phyloP scores from a whole-genome alignment of 192 early-diverging fungal genomes.

The Podila epicladia region DNA sequence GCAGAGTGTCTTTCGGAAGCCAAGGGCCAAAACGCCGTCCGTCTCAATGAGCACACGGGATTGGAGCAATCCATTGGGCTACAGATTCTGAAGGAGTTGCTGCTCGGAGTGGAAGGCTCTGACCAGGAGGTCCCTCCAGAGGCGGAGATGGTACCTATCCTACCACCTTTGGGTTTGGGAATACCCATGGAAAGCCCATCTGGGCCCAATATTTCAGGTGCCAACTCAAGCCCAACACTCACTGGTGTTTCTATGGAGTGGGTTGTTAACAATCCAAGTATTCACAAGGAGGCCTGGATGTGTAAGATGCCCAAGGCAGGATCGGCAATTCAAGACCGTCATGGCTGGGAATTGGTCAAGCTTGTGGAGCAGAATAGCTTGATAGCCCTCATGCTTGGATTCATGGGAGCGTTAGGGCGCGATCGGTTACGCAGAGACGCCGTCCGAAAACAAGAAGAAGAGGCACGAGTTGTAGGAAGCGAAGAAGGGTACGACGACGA shows the following conservation, averaged over 20 bases:
- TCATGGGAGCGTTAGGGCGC: slow-evolving; percentile 50
- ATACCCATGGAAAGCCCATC: background rate
- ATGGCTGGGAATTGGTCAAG: slow-evolving; percentile 60
- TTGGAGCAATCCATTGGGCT: slow-evolving; percentile 58
- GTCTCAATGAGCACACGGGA: slow-evolving; percentile 46
- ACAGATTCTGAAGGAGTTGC: slow-evolving; percentile 57
- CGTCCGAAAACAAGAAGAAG: slow-evolving; percentile 16
- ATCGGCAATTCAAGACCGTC: slow-evolving; percentile 24
- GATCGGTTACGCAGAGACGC: slow-evolving; percentile 29
- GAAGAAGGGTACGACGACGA: slow-evolving; percentile 8
- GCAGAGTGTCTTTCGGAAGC: slow-evolving; percentile 31
- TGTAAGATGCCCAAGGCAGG: slow-evolving; percentile 46
- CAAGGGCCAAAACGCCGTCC: slow-evolving; percentile 41
- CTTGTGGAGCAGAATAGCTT: slow-evolving; percentile 61
- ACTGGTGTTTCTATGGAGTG: background rate
- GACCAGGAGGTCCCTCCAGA: slow-evolving; percentile 48
- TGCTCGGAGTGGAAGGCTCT: slow-evolving; percentile 50
- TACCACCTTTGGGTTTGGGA: slow-evolving; percentile 6
- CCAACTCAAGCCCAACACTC: background rate
- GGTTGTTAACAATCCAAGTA: too few relatives aligned
- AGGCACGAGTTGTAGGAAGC: background rate
- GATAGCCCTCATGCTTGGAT: slow-evolving; percentile 58
- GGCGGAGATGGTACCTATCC: slow-evolving; percentile 1
- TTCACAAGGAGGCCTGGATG: slow-evolving; percentile 31
- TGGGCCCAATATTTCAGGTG: too few relatives aligned